Evolutionary conservation across 2,329 filamentous ascomycete species (phyloP).

Genomic region (Sarocladiaceae sp.): DNA sequence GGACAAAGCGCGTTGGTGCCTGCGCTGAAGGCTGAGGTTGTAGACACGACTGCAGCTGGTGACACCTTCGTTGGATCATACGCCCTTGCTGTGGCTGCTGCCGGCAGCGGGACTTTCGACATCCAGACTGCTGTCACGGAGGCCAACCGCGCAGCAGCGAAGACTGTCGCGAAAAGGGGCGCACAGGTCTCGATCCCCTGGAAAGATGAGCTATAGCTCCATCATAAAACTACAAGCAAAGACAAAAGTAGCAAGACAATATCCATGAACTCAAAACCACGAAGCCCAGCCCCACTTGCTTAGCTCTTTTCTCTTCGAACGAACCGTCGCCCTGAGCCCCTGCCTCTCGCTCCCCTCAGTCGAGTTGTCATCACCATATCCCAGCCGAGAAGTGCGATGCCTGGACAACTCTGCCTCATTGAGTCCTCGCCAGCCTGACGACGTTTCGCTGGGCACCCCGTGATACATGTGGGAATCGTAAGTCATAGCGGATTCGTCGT

Average conservation of each 20-base stretch:
- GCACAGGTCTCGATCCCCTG: constrained; percentile 40
- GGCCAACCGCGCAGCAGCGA: constrained; percentile 42
- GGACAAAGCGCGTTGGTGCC: constrained; percentile 45
- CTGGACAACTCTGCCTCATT: neutral
- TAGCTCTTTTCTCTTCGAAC: constrained; percentile 8
- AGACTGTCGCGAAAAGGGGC: constrained; percentile 38
- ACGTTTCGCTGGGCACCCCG: neutral
- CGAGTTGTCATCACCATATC: neutral
- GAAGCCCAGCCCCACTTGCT: constrained; percentile 15
- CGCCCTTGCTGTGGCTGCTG: constrained; percentile 64
- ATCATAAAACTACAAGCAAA: constrained; percentile 11
- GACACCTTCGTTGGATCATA: constrained; percentile 94
- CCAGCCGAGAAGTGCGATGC: neutral
- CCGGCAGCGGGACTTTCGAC: constrained; percentile 35
- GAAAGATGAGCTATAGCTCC: constrained; percentile 33
- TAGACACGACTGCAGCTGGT: constrained; percentile 91
- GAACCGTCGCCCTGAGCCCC: neutral
- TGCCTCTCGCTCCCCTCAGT: neutral
- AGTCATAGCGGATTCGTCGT: neutral
- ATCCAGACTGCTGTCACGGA: constrained; percentile 54
- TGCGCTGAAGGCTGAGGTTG: constrained; percentile 68
- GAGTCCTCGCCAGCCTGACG: neutral
- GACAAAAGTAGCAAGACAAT: constrained; percentile 15
- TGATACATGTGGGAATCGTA: constrained; percentile 1
- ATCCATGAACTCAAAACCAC: constrained; percentile 12